Base-by-base conservation (phyloP, 2,329 filamentous ascomycete genomes). In the Fusarium concolor region DNA sequence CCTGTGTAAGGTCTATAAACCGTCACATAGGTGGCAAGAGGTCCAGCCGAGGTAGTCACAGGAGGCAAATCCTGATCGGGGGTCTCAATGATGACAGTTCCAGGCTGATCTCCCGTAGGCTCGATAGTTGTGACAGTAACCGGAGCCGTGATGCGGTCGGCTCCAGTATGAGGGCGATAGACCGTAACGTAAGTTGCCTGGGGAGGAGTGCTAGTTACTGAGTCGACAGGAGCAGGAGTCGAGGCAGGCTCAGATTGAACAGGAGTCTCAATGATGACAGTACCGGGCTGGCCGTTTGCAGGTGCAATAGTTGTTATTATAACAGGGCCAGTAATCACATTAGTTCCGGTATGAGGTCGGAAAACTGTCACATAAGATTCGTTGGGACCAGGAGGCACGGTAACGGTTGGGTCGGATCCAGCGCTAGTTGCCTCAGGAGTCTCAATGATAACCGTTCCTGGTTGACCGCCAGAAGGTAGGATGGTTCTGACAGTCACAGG, bases 11-110 rank as follows among this genome's bases (percentile, higher is more conserved):
- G 64, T 42, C 52, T 35, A 18, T 67, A 68, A 8, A 67, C 51
- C 11, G 64, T 67, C 15, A 67, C 37, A 28, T 67, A 67, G 10
- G 49, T 53, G 12, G 58, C 58, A 31, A 41, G n/a, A 14, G 64
- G 58, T 3, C 52, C 65, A 35, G 41, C 42, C 17, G 65, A 50
- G 2, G 59, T 65, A n/a, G 65, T 57, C 15, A 62, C 37, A 35
- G 63, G 62, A 20, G 65, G 58, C 3, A 64, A 12, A 6, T 68
- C 50, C 24, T 49, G 46, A 12, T 45, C 61, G 1, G 65, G 65
- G 6, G 65, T 68, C 51, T 68, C 65, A 18, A 68, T 47, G 6
- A 68, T 66, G 5, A 68, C 47, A 5, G 65, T 68, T 39, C 65
- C 65, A 6, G 65, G 65, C 26, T 66, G 60, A 1, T 31, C 60